Evolutionary conservation across 108 stramenopile species (phyloP).

Genomic region (Skeletonema tropicum): DNA sequence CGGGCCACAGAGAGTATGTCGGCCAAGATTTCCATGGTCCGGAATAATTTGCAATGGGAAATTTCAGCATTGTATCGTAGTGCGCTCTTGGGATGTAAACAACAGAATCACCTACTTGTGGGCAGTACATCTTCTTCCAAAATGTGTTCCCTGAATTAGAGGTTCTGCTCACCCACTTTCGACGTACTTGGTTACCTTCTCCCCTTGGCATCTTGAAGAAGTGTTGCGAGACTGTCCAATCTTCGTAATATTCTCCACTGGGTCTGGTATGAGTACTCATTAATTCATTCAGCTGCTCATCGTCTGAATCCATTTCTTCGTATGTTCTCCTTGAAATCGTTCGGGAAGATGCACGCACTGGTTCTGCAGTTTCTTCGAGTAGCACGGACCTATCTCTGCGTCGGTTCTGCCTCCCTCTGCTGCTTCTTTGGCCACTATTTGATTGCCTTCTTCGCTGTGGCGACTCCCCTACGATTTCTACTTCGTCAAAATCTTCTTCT

Average conservation of each 20-base stretch:
- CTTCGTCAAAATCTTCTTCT: slow-evolving; percentile 30
- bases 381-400: slow-evolving; percentile 20
- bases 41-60: slow-evolving; percentile 51
- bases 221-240: slow-evolving; percentile 63
- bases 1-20: slow-evolving; percentile 68
- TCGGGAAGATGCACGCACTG: slow-evolving; percentile 46
- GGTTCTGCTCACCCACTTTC: slow-evolving; percentile 68
- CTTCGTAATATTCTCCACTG: slow-evolving; percentile 62
- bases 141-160: slow-evolving; percentile 58
- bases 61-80: slow-evolving; percentile 64
- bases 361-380: slow-evolving; percentile 18
- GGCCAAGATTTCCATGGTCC: slow-evolving; percentile 88
- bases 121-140: slow-evolving; percentile 68
- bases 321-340: slow-evolving; percentile 17
- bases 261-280: slow-evolving; percentile 78
- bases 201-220: slow-evolving; percentile 62
- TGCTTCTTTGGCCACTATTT: slow-evolving; percentile 6
- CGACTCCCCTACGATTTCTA: slow-evolving; percentile 4
- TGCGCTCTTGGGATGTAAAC: slow-evolving; percentile 90
- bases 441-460: slow-evolving; percentile 19
- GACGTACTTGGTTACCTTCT: slow-evolving; percentile 33
- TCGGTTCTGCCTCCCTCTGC: slow-evolving; percentile 18
- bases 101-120: slow-evolving; percentile 88
- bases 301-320: slow-evolving; percentile 55
- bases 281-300: slow-evolving; percentile 57